Percentiles rank a stretch among this genome's conserved stretches.
These are phyloP conservation scores for Debaryomyces sp. DNA, from an alignment of 1,139 yeast species.

Conservation along the genomic window DNA sequence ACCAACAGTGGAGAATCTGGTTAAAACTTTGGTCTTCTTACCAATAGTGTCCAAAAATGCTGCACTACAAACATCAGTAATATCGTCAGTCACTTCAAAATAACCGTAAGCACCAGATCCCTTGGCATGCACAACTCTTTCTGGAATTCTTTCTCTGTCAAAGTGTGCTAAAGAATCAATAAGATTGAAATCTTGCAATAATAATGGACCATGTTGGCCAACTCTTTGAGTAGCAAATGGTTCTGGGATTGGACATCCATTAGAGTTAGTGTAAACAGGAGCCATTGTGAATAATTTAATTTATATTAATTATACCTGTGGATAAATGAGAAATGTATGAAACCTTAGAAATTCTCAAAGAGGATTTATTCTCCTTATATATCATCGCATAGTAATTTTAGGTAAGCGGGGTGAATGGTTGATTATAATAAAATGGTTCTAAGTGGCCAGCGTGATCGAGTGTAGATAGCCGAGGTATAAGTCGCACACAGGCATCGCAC, in stretches of 20 bases:
- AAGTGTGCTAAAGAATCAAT: constrained; percentile 80
- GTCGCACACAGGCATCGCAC: not conserved
- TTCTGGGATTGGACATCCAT: constrained; percentile 71
- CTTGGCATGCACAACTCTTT: constrained; percentile 88
- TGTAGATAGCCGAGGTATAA: constrained; percentile 5
- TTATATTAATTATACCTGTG: not conserved
- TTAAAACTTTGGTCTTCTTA: constrained; percentile 71
- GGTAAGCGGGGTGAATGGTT: constrained; percentile 12
- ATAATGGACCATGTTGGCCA: constrained; percentile 73
- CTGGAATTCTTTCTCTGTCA: constrained; percentile 87
- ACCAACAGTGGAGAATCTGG: constrained; percentile 88
- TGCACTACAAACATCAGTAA: constrained; percentile 71
- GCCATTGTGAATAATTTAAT: constrained; percentile 10
- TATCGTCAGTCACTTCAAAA: constrained; percentile 82
- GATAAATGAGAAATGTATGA: not conserved
- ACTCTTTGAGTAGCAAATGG: constrained; percentile 76
- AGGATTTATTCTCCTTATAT: constrained; percentile 2
- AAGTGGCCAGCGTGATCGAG: constrained; percentile 3
- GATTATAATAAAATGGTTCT: constrained; percentile 8
- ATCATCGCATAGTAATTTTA: not conserved
- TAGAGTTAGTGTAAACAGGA: constrained; percentile 58
- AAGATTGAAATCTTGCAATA: constrained; percentile 77
- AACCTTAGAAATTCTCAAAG: not conserved
- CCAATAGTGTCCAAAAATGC: constrained; percentile 73
- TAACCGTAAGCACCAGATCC: constrained; percentile 86